A percentile compares a stretch with the other conserved stretches of the same genome.
phyloP scores from a whole-genome alignment of 805 yeast genomes.

The Candida xyloterini region DNA sequence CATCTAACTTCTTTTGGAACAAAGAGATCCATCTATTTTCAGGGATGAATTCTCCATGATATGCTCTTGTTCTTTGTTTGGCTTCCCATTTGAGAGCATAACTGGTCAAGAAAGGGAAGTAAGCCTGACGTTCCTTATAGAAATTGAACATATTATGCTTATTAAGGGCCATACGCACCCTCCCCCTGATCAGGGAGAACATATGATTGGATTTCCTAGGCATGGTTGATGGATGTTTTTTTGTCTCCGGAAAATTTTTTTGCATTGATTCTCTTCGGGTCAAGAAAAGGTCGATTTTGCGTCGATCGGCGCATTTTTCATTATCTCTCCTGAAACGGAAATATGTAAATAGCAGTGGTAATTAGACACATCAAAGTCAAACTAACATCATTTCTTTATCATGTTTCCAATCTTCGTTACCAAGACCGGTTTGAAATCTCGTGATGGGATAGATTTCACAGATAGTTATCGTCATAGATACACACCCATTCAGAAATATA shows the following conservation, averaged over 20 bases:
- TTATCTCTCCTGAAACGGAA: conserved; percentile 10
- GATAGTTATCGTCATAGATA: background rate
- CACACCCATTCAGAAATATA: conserved; percentile 14
- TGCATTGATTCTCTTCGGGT: no score
- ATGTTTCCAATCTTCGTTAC: conserved; percentile 20
- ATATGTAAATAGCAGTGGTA: conserved; percentile 7
- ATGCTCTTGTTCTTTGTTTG: conserved; percentile 87
- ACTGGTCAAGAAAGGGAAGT: conserved; percentile 60
- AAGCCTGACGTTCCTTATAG: conserved; percentile 62
- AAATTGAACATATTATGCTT: conserved; percentile 87
- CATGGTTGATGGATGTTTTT: conserved; percentile 17
- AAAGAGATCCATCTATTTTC: conserved; percentile 76
- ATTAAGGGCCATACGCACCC: conserved; percentile 87
- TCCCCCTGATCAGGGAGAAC: conserved; percentile 32
- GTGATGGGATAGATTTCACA: conserved; percentile 23
- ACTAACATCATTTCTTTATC: background rate
- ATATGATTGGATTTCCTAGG: conserved; percentile 30
- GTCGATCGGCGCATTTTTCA: conserved; percentile 12
- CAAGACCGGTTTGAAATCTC: conserved; percentile 5
- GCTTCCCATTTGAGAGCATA: conserved; percentile 91
- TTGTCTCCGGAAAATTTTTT: conserved; percentile 7
- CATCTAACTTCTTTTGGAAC: conserved; percentile 69
- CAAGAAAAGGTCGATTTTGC: background rate
- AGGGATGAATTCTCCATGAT: conserved; percentile 91
- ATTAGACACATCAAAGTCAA: background rate